phyloP scores from a whole-genome alignment of 2,329 filamentous ascomycete genomes.

The Talaromyces funiculosus region DNA sequence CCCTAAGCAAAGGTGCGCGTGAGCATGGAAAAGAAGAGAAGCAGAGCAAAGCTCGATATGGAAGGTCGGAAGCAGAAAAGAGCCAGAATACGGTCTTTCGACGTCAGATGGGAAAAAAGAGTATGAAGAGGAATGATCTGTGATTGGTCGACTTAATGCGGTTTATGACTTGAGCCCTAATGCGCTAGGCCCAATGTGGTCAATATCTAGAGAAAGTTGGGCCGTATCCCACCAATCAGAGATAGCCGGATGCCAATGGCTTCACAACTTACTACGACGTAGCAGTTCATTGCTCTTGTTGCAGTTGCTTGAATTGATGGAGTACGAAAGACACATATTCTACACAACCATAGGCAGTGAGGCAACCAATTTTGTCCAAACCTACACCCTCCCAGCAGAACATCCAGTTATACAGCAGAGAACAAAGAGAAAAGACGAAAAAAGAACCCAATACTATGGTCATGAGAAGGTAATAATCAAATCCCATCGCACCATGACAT shows the following conservation, averaged over 20 bases:
- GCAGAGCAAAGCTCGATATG: background rate
- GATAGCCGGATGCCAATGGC: background rate
- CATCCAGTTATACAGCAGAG: background rate
- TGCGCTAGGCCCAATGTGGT: background rate
- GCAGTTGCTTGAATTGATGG: background rate
- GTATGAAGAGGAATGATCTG: background rate
- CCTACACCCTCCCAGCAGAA: background rate
- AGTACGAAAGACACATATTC: slow-evolving; percentile 1
- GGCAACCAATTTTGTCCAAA: background rate
- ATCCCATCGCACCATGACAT: slow-evolving; percentile 10
- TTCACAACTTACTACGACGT: background rate
- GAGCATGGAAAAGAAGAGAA: background rate
- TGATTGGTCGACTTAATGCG: background rate
- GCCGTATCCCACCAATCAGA: background rate
- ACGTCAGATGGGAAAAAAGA: background rate
- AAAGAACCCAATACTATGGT: slow-evolving; percentile 8
- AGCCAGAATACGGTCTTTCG: background rate
- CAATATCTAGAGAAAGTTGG: background rate
- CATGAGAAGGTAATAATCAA: slow-evolving; percentile 11
- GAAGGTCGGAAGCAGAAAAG: background rate
- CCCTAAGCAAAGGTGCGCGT: background rate
- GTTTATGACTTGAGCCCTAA: background rate
- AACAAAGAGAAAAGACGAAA: slow-evolving; percentile 7
- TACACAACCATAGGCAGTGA: background rate
- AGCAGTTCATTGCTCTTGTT: too few relatives aligned